Evolutionary conservation across 2,329 filamentous ascomycete genomes (phyloP), one percentile per base, ranked within the genome.

Genomic region (Thermoascus crustaceus): DNA sequence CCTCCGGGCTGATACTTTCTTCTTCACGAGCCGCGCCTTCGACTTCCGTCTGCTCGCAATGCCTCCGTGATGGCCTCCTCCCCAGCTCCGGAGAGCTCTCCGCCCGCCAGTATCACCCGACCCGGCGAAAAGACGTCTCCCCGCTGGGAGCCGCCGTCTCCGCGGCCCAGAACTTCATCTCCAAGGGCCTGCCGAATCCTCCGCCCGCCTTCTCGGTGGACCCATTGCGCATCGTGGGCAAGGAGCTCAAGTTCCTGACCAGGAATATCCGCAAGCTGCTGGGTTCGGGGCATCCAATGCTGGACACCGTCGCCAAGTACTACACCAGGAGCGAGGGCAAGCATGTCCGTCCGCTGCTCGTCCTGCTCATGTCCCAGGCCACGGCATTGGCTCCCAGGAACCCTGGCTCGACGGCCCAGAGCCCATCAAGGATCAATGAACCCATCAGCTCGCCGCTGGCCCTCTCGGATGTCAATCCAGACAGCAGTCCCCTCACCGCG

Each of bases 281-380:
- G 10, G 89, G 89, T 4, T 95, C 88, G 0, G 89, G 89, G 4
- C 89, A 98, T 57, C 91, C 91, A 0, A 87, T 88, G 30, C 75
- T 98, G 41, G 91, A 96, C 57, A 88, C 85, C 26, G 89, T 88
- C 18, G 87, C 91, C 34, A 98, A 98, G 65, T 98, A 98, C 71
- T 98, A 98, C 62, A 94, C 91, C 14, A 84, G 89, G 53, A 85
- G 85, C 40, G 87, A 96, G 69, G 91, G 91, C 44, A 98, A 98
- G 68, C 91, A 96, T 63, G 81, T 98, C 49, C 81, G 91, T 47
- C 91, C 91, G 19, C 76, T 95, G 61, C 82, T 98, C 42, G 88
- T 98, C 19, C 76, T 98, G 43, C 78, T 98, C 52, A 96, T 98
- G 89, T 89, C 88, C 43, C 78, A 88, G 57, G 91, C 91, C 4